Conservation (phyloP, 192 early-diverging fungal genomes). For the Funneliformis geosporum region DNA sequence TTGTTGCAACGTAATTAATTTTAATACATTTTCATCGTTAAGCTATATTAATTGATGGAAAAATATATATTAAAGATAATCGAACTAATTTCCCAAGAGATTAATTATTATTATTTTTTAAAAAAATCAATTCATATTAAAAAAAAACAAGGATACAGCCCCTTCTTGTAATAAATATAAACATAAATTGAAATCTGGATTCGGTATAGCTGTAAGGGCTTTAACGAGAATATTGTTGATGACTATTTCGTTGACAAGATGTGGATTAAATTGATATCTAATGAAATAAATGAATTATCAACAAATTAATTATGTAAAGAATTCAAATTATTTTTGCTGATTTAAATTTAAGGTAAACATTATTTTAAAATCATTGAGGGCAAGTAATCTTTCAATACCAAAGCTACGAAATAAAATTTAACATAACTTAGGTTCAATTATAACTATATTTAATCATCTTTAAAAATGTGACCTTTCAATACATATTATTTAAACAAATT, state of each 20-base stretch:
- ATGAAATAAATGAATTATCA: background rate
- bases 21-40: conserved; percentile 51
- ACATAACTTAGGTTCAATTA: conserved; percentile 8
- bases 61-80: background rate
- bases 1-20: conserved; percentile 73
- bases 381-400: conserved; percentile 21
- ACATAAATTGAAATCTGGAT: conserved; percentile 89
- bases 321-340: too few species aligned
- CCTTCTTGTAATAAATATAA: conserved; percentile 83
- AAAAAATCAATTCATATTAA: too few species aligned
- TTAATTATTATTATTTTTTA: background rate
- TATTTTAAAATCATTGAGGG: conserved; percentile 30
- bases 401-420: background rate
- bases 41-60: conserved; percentile 17
- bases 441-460: conserved; percentile 15
- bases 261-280: conserved; percentile 90
- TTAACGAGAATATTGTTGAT: conserved; percentile 79
- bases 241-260: conserved; percentile 67
- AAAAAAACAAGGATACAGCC: conserved; percentile 48
- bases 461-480: background rate
- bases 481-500: background rate
- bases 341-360: background rate
- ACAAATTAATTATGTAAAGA: background rate
- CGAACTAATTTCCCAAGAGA: too few species aligned
- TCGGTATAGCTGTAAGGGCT: conserved; percentile 79